phyloP scores from a whole-genome alignment of 1,284 basidiomycete species.

The Rhodotorula mucilaginosa region DNA sequence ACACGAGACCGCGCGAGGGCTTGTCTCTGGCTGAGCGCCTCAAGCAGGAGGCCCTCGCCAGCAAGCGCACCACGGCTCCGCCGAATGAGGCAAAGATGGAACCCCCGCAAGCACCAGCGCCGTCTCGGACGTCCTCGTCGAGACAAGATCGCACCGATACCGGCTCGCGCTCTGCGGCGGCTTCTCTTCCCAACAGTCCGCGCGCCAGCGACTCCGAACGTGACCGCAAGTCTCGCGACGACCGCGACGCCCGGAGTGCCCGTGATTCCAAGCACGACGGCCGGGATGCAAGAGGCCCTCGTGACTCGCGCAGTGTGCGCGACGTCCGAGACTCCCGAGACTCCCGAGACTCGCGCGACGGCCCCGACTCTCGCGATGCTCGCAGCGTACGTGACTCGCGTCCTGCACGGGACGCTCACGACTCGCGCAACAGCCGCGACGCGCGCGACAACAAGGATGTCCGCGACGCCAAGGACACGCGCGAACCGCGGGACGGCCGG shows the following conservation, averaged over 20 bases:
- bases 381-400: background rate
- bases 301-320: background rate
- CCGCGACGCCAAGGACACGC: background rate
- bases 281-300: background rate
- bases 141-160: background rate
- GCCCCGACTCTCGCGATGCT: background rate
- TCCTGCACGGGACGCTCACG: background rate
- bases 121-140: constrained; percentile 3
- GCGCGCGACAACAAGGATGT: background rate
- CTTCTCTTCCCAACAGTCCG: constrained; percentile 16
- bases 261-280: background rate
- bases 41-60: constrained; percentile 34
- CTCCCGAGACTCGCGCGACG: background rate
- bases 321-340: background rate
- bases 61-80: constrained; percentile 6
- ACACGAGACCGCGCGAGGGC: background rate
- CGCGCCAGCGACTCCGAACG: constrained; percentile 9
- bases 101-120: constrained; percentile 27
- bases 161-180: background rate
- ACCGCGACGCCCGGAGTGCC: background rate
- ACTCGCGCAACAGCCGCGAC: background rate
- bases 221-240: constrained; percentile 29
- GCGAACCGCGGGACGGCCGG: background rate
- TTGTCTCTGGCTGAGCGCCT: constrained; percentile 30
- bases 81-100: constrained; percentile 24